Evolutionary conservation across 805 yeast species (phyloP).

Genomic region (Saccharomycopsis fermentans): DNA sequence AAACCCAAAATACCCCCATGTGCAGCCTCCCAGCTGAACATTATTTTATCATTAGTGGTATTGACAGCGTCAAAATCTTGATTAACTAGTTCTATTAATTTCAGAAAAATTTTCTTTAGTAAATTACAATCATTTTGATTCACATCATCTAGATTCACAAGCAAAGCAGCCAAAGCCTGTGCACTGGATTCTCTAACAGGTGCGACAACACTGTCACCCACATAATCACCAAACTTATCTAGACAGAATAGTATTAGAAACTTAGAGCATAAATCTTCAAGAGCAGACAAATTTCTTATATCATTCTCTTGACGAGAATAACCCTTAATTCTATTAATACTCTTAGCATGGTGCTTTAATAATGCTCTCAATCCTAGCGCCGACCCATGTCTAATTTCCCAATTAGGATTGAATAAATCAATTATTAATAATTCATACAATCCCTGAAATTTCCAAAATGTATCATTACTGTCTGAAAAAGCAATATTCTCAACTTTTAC

Average conservation of each 20-base stretch:
- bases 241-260: conserved; percentile 78
- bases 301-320: conserved; percentile 53
- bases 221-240: conserved; percentile 95
- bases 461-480: conserved; percentile 58
- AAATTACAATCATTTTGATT: conserved; percentile 28
- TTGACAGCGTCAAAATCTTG: conserved; percentile 37
- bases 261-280: conserved; percentile 84
- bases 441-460: conserved; percentile 92
- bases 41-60: conserved; percentile 33
- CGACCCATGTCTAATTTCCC: conserved; percentile 97
- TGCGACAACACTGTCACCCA: conserved; percentile 94
- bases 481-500: conserved; percentile 43
- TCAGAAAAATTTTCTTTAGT: conserved; percentile 52
- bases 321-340: conserved; percentile 75
- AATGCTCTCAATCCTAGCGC: conserved; percentile 87
- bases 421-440: conserved; percentile 71
- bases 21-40: conserved; percentile 85
- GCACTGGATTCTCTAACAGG: conserved; percentile 97
- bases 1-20: conserved; percentile 97
- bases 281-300: conserved; percentile 49
- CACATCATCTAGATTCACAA: conserved; percentile 54
- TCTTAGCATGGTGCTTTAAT: conserved; percentile 66
- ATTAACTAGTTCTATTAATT: conserved; percentile 57
- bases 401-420: conserved; percentile 71
- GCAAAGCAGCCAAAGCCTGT: conserved; percentile 82